A percentile compares a stretch with the other conserved stretches of the same genome.
Conservation (phyloP, 2,329 filamentous ascomycete species). For the Penicillium thymicola region DNA sequence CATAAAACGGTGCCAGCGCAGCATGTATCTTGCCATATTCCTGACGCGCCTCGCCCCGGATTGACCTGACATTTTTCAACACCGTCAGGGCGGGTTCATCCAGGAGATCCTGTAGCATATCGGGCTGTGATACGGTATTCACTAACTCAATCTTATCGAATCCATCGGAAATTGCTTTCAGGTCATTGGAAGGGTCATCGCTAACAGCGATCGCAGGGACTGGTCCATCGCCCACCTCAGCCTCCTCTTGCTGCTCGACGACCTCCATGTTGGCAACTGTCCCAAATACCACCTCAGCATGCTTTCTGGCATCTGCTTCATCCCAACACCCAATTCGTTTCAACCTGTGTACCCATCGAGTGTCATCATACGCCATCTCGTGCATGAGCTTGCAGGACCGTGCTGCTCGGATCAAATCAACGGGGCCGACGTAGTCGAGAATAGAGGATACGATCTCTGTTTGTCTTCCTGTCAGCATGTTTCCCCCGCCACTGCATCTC, state of each 20-base stretch:
- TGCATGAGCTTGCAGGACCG: slow-evolving; percentile 79
- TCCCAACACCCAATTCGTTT: slow-evolving; percentile 90
- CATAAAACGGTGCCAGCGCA: slow-evolving; percentile 84
- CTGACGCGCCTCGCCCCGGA: slow-evolving; percentile 78
- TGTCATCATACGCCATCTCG: slow-evolving; percentile 99
- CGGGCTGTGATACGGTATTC: slow-evolving; percentile 30
- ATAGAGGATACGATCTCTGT: slow-evolving; percentile 83
- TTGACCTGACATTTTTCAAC: slow-evolving; percentile 68
- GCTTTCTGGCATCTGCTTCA: slow-evolving; percentile 75
- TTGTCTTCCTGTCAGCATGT: slow-evolving; percentile 22
- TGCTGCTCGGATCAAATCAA: slow-evolving; percentile 82
- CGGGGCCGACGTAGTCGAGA: slow-evolving; percentile 81
- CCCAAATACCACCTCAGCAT: slow-evolving; percentile 67
- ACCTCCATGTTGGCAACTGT: slow-evolving; percentile 29
- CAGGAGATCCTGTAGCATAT: slow-evolving; percentile 47
- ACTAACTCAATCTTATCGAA: slow-evolving; percentile 73
- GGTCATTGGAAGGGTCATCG: slow-evolving; percentile 16
- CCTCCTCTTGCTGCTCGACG: slow-evolving; percentile 27
- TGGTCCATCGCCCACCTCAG: slow-evolving; percentile 15
- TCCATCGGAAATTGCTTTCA: slow-evolving; percentile 57
- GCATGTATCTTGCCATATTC: slow-evolving; percentile 90
- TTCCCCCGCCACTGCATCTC: background rate
- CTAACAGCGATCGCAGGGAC: slow-evolving; percentile 16
- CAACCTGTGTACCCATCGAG: slow-evolving; percentile 84
- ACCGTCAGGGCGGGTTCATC: slow-evolving; percentile 65